A percentile compares a stretch with the other conserved stretches of the same genome.
phyloP scores from a whole-genome alignment of 176 grass and related monocot genomes.

The Metroxylon sagu region DNA sequence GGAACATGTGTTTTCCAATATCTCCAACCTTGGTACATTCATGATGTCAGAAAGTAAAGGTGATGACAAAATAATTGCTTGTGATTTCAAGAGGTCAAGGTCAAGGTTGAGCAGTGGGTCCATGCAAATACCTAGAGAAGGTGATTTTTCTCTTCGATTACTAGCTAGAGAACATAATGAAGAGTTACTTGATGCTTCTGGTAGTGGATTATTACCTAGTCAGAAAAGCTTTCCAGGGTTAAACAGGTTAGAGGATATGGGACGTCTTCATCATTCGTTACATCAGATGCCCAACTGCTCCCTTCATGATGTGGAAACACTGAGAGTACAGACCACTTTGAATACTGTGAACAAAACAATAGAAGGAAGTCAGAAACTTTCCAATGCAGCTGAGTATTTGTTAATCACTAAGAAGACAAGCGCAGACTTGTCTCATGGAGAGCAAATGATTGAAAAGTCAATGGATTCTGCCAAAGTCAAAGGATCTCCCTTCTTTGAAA shows the following conservation, averaged over 20 bases:
- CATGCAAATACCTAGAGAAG: not conserved
- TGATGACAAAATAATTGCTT: conserved; percentile 5
- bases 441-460: conserved; percentile 11
- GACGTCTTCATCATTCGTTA: not conserved
- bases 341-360: conserved; percentile 16
- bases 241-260: conserved; percentile 14
- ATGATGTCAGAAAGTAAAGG: conserved; percentile 13
- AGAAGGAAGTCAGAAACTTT: conserved; percentile 12
- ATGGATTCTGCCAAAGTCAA: conserved; percentile 25
- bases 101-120: conserved; percentile 14
- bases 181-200: conserved; percentile 8
- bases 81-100: conserved; percentile 11
- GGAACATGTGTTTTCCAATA: conserved; percentile 8
- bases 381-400: conserved; percentile 8
- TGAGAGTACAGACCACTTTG: conserved; percentile 14
- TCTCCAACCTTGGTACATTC: not conserved
- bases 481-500: conserved; percentile 50
- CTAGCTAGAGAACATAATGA: conserved; percentile 13
- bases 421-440: conserved; percentile 3
- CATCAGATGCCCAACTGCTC: not conserved
- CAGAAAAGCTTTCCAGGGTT: not conserved
- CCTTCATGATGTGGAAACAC: conserved; percentile 13
- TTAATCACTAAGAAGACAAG: conserved; percentile 11
- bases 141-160: not conserved
- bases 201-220: conserved; percentile 3